Evolutionary conservation across 2,329 filamentous ascomycete species (phyloP), one percentile per base, ranked within the genome.

Genomic region (Xylariaceae sp.): DNA sequence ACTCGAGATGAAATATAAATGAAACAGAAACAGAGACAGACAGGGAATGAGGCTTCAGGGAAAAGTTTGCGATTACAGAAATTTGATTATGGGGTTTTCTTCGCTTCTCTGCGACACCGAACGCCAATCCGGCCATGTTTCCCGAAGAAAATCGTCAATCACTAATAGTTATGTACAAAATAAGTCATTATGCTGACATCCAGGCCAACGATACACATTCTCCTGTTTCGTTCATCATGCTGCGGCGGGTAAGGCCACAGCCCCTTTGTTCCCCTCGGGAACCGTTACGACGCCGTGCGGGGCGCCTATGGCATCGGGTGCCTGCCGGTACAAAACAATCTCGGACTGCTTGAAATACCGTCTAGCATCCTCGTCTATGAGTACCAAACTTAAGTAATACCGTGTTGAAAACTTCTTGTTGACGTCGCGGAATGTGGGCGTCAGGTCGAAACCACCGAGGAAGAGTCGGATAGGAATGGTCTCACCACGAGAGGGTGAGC

Each of bases 401-500:
- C 94, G 84, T 44, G 93, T 97, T 30, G 93, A 97, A 76, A 96
- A 99, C 78, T 99, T 99, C 82, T 99, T 99, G 84, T 99, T 99
- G 67, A 99, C 95, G 74, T 99, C 94, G 63, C 94, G 89, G 84
- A 99, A 99, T 10, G 94, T 99, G 13, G 94, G 94, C 3, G 94
- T 99, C 64, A 99, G 78, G 75, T 99, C 95, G 73, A 99, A 99
- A 55, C 94, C 94, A 62, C 94, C 94, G 8, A 99, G 85, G 84
- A 99, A 99, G 57, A 99, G 82, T 68, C 94, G 85, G 71, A 99
- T 99, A 18, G 94, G 94, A 63, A 99, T 99, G 1, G 94, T 97
- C 79, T 82, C 86, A 83, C 90, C 92, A 79, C 94, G 84, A 56
- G 92, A 97, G 39, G 94, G 94, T n/a, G 93, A 97, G 61, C 94